phyloP scores from a whole-genome alignment of 2,329 filamentous ascomycete genomes.

The Aspergillus fumigatus region DNA sequence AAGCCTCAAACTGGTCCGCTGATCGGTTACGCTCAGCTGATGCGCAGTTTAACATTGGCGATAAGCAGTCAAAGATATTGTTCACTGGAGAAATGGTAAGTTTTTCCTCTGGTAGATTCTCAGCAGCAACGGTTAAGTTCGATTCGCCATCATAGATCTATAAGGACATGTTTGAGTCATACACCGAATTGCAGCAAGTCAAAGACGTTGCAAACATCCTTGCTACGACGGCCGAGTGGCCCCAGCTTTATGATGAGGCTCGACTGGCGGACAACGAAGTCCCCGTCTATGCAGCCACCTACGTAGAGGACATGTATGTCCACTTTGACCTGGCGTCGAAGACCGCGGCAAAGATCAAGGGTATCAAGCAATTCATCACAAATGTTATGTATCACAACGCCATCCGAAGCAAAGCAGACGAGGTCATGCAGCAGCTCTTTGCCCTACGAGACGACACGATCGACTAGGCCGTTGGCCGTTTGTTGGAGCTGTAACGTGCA shows the following conservation, averaged over 20 bases:
- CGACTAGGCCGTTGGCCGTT: not conserved
- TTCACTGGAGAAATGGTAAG: slow-evolving; percentile 84
- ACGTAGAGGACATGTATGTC: slow-evolving; percentile 89
- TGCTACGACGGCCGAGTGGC: slow-evolving; percentile 66
- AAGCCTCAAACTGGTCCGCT: slow-evolving; percentile 70
- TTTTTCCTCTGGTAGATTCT: not conserved
- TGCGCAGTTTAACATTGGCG: slow-evolving; percentile 45
- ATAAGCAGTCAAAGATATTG: slow-evolving; percentile 54
- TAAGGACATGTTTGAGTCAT: slow-evolving; percentile 77
- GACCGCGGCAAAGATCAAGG: slow-evolving; percentile 70
- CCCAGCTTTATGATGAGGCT: slow-evolving; percentile 67
- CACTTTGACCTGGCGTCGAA: slow-evolving; percentile 68
- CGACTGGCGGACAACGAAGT: slow-evolving; percentile 73
- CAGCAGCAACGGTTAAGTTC: not conserved
- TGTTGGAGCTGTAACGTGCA: not conserved
- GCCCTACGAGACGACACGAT: slow-evolving; percentile 66
- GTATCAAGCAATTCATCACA: slow-evolving; percentile 75
- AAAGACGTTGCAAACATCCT: slow-evolving; percentile 65
- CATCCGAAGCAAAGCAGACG: slow-evolving; percentile 65
- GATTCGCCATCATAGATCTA: slow-evolving; percentile 51
- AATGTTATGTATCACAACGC: slow-evolving; percentile 87
- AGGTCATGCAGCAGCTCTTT: slow-evolving; percentile 73
- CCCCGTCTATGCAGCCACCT: slow-evolving; percentile 80
- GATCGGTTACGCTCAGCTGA: slow-evolving; percentile 39
- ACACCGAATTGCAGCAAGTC: slow-evolving; percentile 68